These are phyloP conservation scores for Gomphus sp. DNA, from an alignment of 1,284 basidiomycete genomes.

Conservation along the genomic window DNA sequence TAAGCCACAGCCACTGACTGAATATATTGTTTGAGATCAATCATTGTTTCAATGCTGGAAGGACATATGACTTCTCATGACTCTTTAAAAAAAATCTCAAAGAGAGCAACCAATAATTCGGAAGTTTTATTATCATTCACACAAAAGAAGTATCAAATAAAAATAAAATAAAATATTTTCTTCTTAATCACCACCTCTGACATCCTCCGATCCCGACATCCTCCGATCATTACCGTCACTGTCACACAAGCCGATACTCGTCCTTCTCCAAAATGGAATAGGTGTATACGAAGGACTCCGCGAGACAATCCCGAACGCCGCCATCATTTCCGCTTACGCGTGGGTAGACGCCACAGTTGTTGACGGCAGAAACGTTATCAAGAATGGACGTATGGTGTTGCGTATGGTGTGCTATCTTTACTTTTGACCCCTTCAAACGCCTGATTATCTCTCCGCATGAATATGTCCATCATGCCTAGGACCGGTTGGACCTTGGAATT, in stretches of 20 bases:
- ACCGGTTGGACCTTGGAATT: slow-evolving; percentile 26
- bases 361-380: slow-evolving; percentile 21
- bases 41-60: no score
- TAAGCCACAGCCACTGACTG: no score
- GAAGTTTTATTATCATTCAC: no score
- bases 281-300: slow-evolving; percentile 26
- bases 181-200: slow-evolving; percentile 18
- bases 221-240: slow-evolving; percentile 15
- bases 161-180: no score
- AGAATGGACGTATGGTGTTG: slow-evolving; percentile 22
- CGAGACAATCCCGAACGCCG: no score
- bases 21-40: no score
- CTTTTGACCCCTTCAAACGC: neutral
- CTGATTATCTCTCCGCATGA: neutral
- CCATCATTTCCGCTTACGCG: no score
- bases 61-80: no score
- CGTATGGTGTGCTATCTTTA: neutral
- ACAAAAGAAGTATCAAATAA: no score
- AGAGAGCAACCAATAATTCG: no score
- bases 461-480: neutral
- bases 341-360: slow-evolving; percentile 26
- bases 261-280: slow-evolving; percentile 32
- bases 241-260: slow-evolving; percentile 18
- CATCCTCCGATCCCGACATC: slow-evolving; percentile 16
- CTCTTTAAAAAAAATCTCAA: no score